Base-by-base conservation (phyloP, 2,329 filamentous ascomycete species). In the Fusarium graminum region DNA sequence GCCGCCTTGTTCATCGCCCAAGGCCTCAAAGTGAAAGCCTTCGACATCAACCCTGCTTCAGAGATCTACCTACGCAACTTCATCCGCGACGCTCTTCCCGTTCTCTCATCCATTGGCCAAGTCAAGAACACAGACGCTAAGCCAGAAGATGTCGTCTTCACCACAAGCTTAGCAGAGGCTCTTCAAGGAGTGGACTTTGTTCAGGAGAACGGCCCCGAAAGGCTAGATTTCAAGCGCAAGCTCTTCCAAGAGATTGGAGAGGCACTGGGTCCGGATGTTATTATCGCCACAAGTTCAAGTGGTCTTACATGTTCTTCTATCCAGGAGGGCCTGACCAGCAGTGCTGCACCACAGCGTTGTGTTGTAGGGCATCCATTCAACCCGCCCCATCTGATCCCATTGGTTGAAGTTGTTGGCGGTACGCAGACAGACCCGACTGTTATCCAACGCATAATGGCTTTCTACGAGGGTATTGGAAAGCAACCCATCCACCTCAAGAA, bases 391-490 rank as follows among this genome's bases (percentile, higher is more conserved):
- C 39, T 63, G 0, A 62, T 63, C 8, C 60, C 60, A 10, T 26
- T 63, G 4, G 60, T 63, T 6, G 60, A 63, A 43, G 58, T 63
- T 0, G 60, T 63, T 12, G 60, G 60, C 8, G 60, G 60, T 7
- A 19, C 12, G 10, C 45, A 62, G 30, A 62, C 60, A 26, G 22
- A 22, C 6, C 11, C 34, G 0, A 32, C 12, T 10, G 19, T 16
- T 5, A 47, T 62, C 6, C 36, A 47, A 13, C 40, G 25, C 2
- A 57, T 57, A 9, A 56, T 63, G 51, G 1, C 14, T 0, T 63
- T 63, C 8, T 63, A 62, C 19, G 11, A 42, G 6, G 13, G 5
- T 3, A 26, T 63, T 16, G 60, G 58, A 3, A 63, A 63, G 7
- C 45, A 46, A 13, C 43, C 60, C 3, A 63, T 63, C 5, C 58